Evolutionary conservation across 2,329 filamentous ascomycete genomes (phyloP).

Genomic region (Fusarium sp.): DNA sequence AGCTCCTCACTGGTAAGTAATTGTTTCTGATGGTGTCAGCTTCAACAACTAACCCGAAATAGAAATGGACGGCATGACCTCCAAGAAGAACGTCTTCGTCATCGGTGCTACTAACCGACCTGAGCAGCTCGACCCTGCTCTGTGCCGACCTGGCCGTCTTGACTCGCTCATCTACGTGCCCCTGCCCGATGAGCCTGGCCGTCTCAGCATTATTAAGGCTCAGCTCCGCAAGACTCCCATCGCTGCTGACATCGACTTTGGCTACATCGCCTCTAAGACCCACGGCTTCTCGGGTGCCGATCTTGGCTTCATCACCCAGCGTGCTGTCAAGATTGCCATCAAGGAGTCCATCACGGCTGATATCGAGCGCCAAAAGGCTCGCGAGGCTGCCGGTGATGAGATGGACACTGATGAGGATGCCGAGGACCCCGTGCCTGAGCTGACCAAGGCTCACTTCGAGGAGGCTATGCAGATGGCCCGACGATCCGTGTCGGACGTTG

Average conservation of each 20-base stretch:
- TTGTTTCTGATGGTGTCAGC: not conserved
- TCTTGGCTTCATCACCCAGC: constrained; percentile 98
- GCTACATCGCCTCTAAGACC: constrained; percentile 94
- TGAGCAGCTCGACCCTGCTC: constrained; percentile 96
- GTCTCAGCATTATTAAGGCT: constrained; percentile 88
- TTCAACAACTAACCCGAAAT: constrained; percentile 51
- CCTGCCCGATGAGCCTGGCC: constrained; percentile 88
- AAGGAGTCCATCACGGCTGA: constrained; percentile 92
- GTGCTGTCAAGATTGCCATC: constrained; percentile 98
- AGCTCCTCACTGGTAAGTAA: constrained; percentile 89
- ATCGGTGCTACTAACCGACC: constrained; percentile 99
- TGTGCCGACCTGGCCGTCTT: constrained; percentile 98
- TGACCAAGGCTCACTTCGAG: constrained; percentile 97
- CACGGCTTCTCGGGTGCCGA: constrained; percentile 99
- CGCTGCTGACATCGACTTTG: constrained; percentile 82
- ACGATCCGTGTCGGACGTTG: constrained; percentile 92
- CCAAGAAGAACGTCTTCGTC: constrained; percentile 99
- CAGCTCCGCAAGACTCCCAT: constrained; percentile 99
- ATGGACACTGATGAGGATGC: constrained; percentile 73
- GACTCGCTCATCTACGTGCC: constrained; percentile 99
- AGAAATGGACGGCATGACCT: constrained; percentile 99
- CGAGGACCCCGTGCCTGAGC: constrained; percentile 93
- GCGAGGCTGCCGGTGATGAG: constrained; percentile 83
- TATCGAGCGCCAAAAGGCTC: constrained; percentile 88
- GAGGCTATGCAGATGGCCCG: constrained; percentile 97